Percentiles rank a stretch among this genome's conserved stretches.
These are phyloP conservation scores for Verticillium dahliae DNA, from an alignment of 2,329 filamentous ascomycete genomes.

Conservation along the genomic window DNA sequence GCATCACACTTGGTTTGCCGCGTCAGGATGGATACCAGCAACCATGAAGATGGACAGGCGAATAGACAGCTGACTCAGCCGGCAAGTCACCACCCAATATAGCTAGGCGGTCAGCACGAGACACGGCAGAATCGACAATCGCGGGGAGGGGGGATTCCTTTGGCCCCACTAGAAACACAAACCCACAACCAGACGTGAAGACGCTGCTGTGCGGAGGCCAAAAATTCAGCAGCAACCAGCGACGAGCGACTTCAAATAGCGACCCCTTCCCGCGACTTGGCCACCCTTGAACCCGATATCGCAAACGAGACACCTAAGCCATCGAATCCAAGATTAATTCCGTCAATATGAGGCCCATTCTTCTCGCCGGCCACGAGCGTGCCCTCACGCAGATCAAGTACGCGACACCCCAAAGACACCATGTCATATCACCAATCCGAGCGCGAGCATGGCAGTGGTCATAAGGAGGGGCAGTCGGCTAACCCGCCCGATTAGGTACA, in stretches of 20 bases:
- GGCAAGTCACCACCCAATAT: not conserved
- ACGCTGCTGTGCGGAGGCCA: constrained; percentile 4
- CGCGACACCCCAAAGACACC: constrained; percentile 14
- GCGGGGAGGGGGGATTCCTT: constrained; percentile 6
- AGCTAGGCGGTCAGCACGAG: not conserved
- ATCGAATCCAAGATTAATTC: constrained; percentile 5
- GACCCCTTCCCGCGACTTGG: constrained; percentile 4
- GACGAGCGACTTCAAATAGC: constrained; percentile 10
- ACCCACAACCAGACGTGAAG: constrained; percentile 26
- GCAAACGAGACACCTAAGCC: constrained; percentile 7
- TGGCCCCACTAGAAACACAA: constrained; percentile 29
- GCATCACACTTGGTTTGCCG: not conserved
- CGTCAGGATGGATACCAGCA: not conserved
- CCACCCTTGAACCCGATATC: not conserved
- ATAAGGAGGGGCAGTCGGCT: constrained; percentile 5
- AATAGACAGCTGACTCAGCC: not conserved
- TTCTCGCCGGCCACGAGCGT: constrained; percentile 94
- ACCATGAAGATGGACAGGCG: not conserved
- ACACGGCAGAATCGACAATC: not conserved
- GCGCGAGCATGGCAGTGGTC: not conserved
- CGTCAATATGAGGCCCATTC: constrained; percentile 85
- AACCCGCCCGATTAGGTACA: constrained; percentile 53
- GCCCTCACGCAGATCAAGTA: constrained; percentile 92
- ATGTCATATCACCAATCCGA: not conserved
- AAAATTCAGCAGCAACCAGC: constrained; percentile 13